Percentiles rank a stretch among this genome's conserved stretches.
Evolutionary conservation across 805 yeast genomes (phyloP).

Genomic region (Metschnikowia amazonensis): DNA sequence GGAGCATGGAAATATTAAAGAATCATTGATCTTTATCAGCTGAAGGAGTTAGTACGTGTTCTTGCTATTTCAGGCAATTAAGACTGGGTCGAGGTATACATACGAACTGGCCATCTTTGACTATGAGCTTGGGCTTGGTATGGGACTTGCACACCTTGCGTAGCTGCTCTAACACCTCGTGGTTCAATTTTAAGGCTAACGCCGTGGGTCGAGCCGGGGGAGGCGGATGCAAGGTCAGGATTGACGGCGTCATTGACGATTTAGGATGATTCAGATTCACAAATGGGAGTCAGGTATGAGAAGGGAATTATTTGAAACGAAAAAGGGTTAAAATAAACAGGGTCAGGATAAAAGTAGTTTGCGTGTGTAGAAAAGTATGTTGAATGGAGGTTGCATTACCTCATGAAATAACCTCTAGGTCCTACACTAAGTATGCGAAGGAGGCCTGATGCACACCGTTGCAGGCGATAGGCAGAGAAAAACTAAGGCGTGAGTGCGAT

Average conservation of each 20-base stretch:
- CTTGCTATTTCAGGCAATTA: background rate
- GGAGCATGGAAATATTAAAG: conserved; percentile 30
- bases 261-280: background rate
- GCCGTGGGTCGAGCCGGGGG: conserved; percentile 21
- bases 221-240: conserved; percentile 16
- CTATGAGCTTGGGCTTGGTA: conserved; percentile 30
- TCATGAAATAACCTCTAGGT: conserved; percentile 1
- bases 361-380: conserved; percentile 3
- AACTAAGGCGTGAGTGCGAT: background rate
- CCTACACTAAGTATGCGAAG: conserved; percentile 9
- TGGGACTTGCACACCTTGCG: conserved; percentile 16
- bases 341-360: background rate
- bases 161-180: conserved; percentile 26
- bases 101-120: conserved; percentile 35
- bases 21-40: conserved; percentile 29
- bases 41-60: conserved; percentile 21
- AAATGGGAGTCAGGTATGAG: background rate
- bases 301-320: background rate
- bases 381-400: background rate
- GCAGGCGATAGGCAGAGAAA: conserved; percentile 7
- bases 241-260: conserved; percentile 12
- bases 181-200: conserved; percentile 27
- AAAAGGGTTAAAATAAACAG: background rate
- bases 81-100: conserved; percentile 13
- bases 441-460: conserved; percentile 9